Evolutionary conservation across 495 filamentous ascomycete genomes (phyloP).

Genomic region (Daldinia loculata): DNA sequence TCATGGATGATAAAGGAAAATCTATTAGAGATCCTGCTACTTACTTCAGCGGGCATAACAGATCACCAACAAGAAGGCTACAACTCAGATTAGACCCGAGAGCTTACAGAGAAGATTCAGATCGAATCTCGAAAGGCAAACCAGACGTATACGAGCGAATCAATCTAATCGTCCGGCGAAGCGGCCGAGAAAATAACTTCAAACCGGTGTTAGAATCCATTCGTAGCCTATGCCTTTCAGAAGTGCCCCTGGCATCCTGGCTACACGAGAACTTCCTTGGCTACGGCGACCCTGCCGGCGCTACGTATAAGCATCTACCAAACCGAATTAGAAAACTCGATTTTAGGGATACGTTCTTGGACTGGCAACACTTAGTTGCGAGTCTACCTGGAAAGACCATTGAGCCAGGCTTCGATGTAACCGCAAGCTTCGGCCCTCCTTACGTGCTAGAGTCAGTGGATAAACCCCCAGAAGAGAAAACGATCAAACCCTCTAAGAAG

Average conservation of each 20-base stretch:
- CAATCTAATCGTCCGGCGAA: slow-evolving; percentile 86
- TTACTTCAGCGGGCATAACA: slow-evolving; percentile 54
- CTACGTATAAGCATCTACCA: slow-evolving; percentile 82
- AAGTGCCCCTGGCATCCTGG: slow-evolving; percentile 89
- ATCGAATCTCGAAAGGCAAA: slow-evolving; percentile 68
- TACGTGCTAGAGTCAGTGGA: slow-evolving; percentile 78
- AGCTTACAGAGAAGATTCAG: slow-evolving; percentile 81
- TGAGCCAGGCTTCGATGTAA: slow-evolving; percentile 74
- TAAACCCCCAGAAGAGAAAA: slow-evolving; percentile 54
- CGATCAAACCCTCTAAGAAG: slow-evolving; percentile 75
- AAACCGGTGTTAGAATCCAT: slow-evolving; percentile 93
- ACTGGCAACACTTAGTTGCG: slow-evolving; percentile 93
- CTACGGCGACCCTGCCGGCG: slow-evolving; percentile 89
- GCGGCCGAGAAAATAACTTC: slow-evolving; percentile 95
- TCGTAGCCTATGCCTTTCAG: slow-evolving; percentile 81
- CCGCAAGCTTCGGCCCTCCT: slow-evolving; percentile 82
- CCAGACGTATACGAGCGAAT: slow-evolving; percentile 83
- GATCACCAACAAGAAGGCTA: slow-evolving; percentile 68
- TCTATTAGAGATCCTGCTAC: slow-evolving; percentile 67
- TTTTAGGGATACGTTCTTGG: slow-evolving; percentile 91
- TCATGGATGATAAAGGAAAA: slow-evolving; percentile 88
- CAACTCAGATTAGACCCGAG: slow-evolving; percentile 82
- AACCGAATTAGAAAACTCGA: slow-evolving; percentile 82
- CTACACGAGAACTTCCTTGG: slow-evolving; percentile 96
- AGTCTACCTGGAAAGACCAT: slow-evolving; percentile 85